Evolutionary conservation across 2,329 filamentous ascomycete species (phyloP).

Genomic region (Aspergillus ruber): DNA sequence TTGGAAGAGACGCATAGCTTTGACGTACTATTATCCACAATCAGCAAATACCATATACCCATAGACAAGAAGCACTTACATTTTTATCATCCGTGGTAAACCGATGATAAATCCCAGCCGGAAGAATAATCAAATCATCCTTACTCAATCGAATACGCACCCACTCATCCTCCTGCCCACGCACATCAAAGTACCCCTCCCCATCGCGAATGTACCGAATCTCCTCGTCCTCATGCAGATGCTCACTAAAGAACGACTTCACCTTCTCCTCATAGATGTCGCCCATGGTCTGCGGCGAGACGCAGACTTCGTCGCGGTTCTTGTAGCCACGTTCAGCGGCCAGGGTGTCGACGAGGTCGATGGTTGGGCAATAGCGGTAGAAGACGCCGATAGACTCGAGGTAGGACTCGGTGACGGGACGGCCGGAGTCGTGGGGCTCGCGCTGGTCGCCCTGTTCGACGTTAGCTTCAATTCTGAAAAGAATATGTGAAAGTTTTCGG

Average conservation of each 20-base stretch:
- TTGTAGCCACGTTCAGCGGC: constrained; percentile 74
- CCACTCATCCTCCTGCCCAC: constrained; percentile 78
- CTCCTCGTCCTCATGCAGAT: constrained; percentile 97
- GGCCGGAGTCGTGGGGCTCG: constrained; percentile 78
- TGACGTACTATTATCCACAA: constrained; percentile 64
- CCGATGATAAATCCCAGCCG: constrained; percentile 91
- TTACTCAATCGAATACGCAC: constrained; percentile 78
- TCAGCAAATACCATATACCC: constrained; percentile 2
- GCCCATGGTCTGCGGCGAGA: constrained; percentile 80
- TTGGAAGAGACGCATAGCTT: constrained; percentile 94
- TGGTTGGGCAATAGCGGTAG: constrained; percentile 62
- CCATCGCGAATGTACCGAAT: constrained; percentile 91
- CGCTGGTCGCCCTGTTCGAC: constrained; percentile 81
- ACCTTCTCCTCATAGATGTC: constrained; percentile 88
- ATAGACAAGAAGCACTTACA: constrained; percentile 47
- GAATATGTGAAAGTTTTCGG: constrained; percentile 1
- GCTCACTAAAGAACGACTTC: constrained; percentile 87
- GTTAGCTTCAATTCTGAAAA: background rate
- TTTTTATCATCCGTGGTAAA: constrained; percentile 93
- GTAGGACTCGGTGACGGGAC: constrained; percentile 56
- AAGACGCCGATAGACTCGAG: constrained; percentile 72
- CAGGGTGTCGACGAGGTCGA: constrained; percentile 65
- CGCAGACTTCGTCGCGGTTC: constrained; percentile 88
- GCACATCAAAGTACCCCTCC: constrained; percentile 86
- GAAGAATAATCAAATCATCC: constrained; percentile 85